Evolutionary conservation across 164 flowering plant genomes (phyloP).

Genomic region (Cinnamomum micranthum): DNA sequence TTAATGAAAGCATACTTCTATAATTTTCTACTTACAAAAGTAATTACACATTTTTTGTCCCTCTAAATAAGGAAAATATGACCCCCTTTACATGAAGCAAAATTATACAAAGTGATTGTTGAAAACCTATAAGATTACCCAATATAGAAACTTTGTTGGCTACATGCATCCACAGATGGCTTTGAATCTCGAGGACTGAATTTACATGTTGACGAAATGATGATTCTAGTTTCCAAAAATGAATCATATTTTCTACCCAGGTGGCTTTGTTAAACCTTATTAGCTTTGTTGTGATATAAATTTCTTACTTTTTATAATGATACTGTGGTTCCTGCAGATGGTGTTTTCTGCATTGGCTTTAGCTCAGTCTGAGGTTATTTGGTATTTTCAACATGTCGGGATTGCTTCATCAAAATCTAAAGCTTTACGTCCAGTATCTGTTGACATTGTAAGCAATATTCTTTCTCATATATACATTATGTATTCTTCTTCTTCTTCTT

Average conservation of each 20-base stretch:
- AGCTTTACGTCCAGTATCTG: slow-evolving; percentile 52
- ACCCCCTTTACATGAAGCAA: no score
- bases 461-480: background rate
- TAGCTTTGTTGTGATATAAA: background rate
- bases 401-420: slow-evolving; percentile 81
- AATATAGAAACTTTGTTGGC: no score
- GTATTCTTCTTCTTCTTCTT: no score
- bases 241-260: background rate
- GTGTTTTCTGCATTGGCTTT: slow-evolving; percentile 97
- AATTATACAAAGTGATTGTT: no score
- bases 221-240: background rate
- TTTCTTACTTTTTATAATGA: background rate
- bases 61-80: no score
- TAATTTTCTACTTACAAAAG: no score
- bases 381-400: slow-evolving; percentile 97
- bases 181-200: no score
- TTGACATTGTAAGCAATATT: slow-evolving; percentile 65
- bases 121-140: no score
- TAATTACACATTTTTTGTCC: no score
- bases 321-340: slow-evolving; percentile 49
- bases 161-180: no score
- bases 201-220: background rate
- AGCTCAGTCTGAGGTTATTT: slow-evolving; percentile 79
- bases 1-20: no score
- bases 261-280: background rate